Conservation (phyloP, 2,329 filamentous ascomycete species). For the Magnaporthiopsis incrustans region DNA sequence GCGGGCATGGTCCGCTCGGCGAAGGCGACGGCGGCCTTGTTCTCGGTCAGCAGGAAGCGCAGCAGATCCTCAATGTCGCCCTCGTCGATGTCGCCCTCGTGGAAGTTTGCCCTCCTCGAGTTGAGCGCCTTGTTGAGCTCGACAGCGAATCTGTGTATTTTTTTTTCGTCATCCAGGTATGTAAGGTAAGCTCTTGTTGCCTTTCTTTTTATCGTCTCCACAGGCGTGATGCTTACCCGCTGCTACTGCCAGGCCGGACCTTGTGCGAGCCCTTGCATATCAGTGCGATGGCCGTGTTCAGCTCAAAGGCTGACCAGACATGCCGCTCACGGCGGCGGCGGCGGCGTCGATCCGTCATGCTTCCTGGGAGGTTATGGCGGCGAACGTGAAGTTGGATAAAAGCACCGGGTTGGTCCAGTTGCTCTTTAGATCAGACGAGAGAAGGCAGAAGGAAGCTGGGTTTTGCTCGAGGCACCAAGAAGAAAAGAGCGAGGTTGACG, state of each 20-base stretch:
- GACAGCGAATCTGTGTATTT: slow-evolving; percentile 15
- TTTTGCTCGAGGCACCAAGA: not conserved
- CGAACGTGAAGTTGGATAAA: too few relatives aligned
- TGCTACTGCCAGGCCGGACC: not conserved
- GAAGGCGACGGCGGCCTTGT: slow-evolving; percentile 17
- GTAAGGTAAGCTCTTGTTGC: too few relatives aligned
- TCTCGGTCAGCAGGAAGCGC: slow-evolving; percentile 14
- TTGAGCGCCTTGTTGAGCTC: slow-evolving; percentile 22
- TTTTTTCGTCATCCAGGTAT: too few relatives aligned
- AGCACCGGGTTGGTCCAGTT: too few relatives aligned
- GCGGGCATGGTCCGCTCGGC: slow-evolving; percentile 17
- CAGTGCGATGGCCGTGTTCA: slow-evolving; percentile 21
- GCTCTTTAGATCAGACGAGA: not conserved
- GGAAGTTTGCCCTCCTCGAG: slow-evolving; percentile 9
- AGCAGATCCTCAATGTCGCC: slow-evolving; percentile 20
- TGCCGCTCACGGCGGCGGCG: not conserved
- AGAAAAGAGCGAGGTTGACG: not conserved
- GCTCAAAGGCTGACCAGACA: slow-evolving; percentile 17
- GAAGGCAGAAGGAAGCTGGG: not conserved
- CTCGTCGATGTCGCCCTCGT: slow-evolving; percentile 15
- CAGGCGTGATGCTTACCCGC: not conserved
- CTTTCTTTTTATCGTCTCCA: not conserved
- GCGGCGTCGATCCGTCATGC: not conserved
- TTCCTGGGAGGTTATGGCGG: not conserved
- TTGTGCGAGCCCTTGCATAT: slow-evolving; percentile 14